Conservation (phyloP, 345 rosid genomes). For the Dovyalis caffra region DNA sequence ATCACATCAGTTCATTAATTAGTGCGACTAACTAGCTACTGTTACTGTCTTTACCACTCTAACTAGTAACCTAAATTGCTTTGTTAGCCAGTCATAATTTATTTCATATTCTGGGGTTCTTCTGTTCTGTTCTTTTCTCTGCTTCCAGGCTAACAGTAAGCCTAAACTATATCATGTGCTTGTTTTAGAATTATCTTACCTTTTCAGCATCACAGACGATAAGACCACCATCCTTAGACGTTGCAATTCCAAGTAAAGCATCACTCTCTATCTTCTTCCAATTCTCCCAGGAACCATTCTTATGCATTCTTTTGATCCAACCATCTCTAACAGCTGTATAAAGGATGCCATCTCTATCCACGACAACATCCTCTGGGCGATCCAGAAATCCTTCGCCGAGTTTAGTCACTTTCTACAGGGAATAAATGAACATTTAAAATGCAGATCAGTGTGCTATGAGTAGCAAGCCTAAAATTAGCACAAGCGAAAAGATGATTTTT, state of each 20-base stretch:
- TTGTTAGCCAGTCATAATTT: too few species aligned
- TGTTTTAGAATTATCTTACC: conserved; percentile 12
- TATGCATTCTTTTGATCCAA: conserved; percentile 49
- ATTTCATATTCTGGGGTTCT: too few species aligned
- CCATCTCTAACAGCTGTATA: conserved; percentile 50
- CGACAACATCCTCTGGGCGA: conserved; percentile 38
- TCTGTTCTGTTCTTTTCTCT: too few species aligned
- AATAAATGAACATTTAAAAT: neutral
- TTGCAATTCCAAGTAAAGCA: conserved; percentile 44
- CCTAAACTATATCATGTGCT: neutral
- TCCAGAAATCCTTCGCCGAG: conserved; percentile 47
- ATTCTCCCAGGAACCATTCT: conserved; percentile 41
- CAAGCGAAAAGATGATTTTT: neutral
- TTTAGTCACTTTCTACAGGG: conserved; percentile 28
- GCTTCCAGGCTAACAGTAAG: too few species aligned
- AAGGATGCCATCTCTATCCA: conserved; percentile 39
- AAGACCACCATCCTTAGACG: conserved; percentile 31
- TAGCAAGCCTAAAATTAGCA: neutral
- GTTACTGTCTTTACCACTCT: too few species aligned
- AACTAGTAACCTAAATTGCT: too few species aligned
- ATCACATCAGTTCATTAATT: neutral
- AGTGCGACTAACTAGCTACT: too few species aligned
- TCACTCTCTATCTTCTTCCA: conserved; percentile 37
- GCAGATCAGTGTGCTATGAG: neutral
- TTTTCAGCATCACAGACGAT: conserved; percentile 39